Evolutionary conservation across 176 grass and related monocot species (phyloP).

Genomic region (Oryza glumipatula): DNA sequence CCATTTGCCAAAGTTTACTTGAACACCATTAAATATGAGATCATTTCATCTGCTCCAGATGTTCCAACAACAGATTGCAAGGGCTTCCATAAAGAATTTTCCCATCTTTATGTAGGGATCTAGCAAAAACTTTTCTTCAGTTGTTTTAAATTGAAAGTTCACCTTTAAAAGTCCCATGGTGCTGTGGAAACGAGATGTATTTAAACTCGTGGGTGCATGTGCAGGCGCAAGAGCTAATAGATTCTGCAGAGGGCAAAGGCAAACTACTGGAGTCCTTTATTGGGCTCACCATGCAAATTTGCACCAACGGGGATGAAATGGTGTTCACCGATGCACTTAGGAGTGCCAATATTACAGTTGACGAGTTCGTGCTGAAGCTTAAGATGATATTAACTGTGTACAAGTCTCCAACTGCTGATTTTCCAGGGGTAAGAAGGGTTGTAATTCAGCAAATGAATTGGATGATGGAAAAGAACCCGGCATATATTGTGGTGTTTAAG

Average conservation of each 20-base stretch:
- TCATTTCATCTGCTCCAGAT: too few relatives aligned
- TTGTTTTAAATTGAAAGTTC: not conserved
- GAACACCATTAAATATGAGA: too few relatives aligned
- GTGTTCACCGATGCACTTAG: not conserved
- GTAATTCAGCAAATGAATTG: not conserved
- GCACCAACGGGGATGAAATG: not conserved
- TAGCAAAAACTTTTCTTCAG: not conserved
- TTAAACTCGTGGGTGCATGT: not conserved
- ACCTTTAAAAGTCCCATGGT: too few relatives aligned
- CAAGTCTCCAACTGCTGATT: not conserved
- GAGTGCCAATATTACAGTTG: not conserved
- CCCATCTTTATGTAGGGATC: too few relatives aligned
- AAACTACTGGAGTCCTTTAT: not conserved
- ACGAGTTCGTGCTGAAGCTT: constrained; percentile 2
- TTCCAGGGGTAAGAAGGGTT: not conserved
- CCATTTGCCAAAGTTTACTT: too few relatives aligned
- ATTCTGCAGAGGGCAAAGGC: not conserved
- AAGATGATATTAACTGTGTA: not conserved
- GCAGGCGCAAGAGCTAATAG: not conserved
- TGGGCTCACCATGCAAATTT: not conserved
- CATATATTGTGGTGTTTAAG: too few relatives aligned
- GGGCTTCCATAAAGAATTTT: too few relatives aligned
- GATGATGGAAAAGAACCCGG: not conserved
- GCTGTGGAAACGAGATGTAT: too few relatives aligned
- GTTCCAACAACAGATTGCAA: too few relatives aligned